Evolutionary conservation across 306 rosid genomes (phyloP).

Genomic region (Glycine soja): DNA sequence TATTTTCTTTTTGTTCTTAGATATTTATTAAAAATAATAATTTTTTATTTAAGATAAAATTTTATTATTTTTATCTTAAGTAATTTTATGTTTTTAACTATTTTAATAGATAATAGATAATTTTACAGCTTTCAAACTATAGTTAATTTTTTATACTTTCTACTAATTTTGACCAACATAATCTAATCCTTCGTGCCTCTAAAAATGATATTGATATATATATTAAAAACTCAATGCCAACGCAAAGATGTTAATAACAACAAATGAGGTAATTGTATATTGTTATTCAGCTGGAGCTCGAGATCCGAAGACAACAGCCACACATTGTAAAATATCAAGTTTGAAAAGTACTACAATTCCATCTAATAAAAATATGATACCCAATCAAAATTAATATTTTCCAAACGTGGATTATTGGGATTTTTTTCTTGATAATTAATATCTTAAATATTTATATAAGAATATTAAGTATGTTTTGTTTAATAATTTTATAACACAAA

Average conservation of each 20-base stretch:
- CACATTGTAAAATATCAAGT: constrained; percentile 7
- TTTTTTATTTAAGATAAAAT: no score
- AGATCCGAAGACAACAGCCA: constrained; percentile 44
- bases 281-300: neutral
- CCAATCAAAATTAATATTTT: neutral
- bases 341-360: neutral
- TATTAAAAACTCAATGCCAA: neutral
- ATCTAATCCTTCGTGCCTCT: no score
- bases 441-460: neutral
- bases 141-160: no score
- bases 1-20: no score
- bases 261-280: constrained; percentile 20
- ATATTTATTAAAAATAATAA: no score
- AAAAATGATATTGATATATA: no score
- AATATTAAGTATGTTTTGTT: neutral
- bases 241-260: neutral
- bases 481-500: no score
- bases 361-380: neutral
- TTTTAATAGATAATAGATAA: no score
- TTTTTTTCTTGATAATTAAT: neutral
- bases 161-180: no score
- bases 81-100: no score
- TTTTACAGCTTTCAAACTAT: no score
- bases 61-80: no score
- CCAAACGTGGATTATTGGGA: neutral